Percentiles rank a stretch among this genome's conserved stretches.
These are phyloP conservation scores for Phyllosticta paracitricarpa DNA, from an alignment of 2,329 filamentous ascomycete species.

Conservation along the genomic window DNA sequence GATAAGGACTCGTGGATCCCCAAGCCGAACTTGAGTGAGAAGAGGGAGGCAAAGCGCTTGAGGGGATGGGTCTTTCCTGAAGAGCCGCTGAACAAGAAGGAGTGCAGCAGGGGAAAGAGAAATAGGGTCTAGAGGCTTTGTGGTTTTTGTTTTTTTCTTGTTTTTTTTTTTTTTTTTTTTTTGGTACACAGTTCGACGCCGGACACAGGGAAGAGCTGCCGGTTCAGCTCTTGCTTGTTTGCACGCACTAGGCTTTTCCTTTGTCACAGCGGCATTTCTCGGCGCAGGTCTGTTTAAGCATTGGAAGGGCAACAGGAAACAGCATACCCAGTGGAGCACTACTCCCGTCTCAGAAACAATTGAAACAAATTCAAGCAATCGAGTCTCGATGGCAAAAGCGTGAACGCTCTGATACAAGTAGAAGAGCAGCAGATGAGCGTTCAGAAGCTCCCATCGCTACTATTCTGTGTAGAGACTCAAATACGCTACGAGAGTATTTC, in stretches of 20 bases:
- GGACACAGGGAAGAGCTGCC: background rate
- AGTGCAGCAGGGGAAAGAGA: slow-evolving; percentile 50
- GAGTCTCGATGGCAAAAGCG: too few relatives aligned
- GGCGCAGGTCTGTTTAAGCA: background rate
- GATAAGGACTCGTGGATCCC: slow-evolving; percentile 70
- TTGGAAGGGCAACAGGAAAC: background rate
- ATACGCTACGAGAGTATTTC: too few relatives aligned
- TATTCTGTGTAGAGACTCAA: too few relatives aligned
- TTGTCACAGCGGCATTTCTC: background rate
- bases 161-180: background rate
- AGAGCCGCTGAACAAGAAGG: slow-evolving; percentile 60
- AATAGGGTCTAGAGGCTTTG: background rate
- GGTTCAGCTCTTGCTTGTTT: background rate
- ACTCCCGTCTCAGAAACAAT: background rate
- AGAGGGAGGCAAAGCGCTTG: slow-evolving; percentile 62
- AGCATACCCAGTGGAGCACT: background rate
- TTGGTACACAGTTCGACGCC: background rate
- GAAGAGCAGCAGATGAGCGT: too few relatives aligned
- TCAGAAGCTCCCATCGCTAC: too few relatives aligned
- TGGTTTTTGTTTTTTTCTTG: background rate
- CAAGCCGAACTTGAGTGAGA: slow-evolving; percentile 60
- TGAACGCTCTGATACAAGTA: too few relatives aligned
- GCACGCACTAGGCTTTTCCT: background rate
- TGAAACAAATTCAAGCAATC: too few relatives aligned
- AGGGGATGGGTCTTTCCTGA: slow-evolving; percentile 70